Percentiles rank a stretch among this genome's conserved stretches.
These are phyloP conservation scores for Eucalyptus pauciflora DNA, from an alignment of 345 rosid species.

Conservation along the genomic window DNA sequence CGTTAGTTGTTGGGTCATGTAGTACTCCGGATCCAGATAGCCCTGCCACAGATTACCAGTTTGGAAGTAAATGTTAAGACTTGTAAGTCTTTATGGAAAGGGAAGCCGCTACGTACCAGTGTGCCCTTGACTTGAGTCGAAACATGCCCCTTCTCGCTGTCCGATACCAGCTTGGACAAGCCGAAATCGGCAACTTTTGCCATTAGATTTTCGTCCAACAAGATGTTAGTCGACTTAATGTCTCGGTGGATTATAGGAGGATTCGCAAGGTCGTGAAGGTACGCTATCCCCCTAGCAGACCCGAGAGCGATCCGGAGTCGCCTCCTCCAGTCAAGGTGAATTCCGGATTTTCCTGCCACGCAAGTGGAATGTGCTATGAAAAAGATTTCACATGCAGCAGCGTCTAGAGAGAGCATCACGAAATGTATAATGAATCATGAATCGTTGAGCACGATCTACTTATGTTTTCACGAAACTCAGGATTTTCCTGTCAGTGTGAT, in stretches of 20 bases:
- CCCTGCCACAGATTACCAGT: slow-evolving; percentile 43
- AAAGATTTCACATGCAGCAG: neutral
- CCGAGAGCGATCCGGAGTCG: slow-evolving; percentile 83
- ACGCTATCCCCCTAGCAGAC: slow-evolving; percentile 89
- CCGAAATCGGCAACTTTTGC: slow-evolving; percentile 98
- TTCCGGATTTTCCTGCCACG: slow-evolving; percentile 50
- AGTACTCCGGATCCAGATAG: slow-evolving; percentile 93
- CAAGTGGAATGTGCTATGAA: neutral
- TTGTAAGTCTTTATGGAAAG: neutral
- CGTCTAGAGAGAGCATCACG: neutral
- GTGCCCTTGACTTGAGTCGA: slow-evolving; percentile 99
- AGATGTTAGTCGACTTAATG: slow-evolving; percentile 77
- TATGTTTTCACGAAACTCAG: neutral
- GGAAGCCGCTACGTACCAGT: slow-evolving; percentile 31
- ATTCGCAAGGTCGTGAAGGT: slow-evolving; percentile 90
- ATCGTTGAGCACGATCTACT: neutral
- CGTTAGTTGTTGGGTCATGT: slow-evolving; percentile 88
- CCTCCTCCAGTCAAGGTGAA: slow-evolving; percentile 78
- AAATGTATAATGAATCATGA: neutral
- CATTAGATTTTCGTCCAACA: slow-evolving; percentile 68
- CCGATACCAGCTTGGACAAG: slow-evolving; percentile 81
- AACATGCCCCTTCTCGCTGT: slow-evolving; percentile 88
- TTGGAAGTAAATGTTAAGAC: neutral
- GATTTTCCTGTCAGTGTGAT: neutral
- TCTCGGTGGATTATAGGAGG: slow-evolving; percentile 98